phyloP scores from a whole-genome alignment of 306 rosid species.

The Lithocarpus polystachyus region DNA sequence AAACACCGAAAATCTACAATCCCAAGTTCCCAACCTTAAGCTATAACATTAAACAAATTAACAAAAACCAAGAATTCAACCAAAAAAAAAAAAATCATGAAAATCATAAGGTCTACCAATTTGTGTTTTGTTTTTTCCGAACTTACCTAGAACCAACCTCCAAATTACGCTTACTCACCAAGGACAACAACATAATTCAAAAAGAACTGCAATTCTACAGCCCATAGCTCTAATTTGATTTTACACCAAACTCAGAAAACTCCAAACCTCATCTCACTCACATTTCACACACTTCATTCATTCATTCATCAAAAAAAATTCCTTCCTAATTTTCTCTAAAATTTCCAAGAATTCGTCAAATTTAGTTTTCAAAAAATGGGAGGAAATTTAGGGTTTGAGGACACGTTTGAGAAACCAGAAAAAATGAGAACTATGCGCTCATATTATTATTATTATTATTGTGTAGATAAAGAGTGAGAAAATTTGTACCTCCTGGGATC shows the following conservation, averaged over 20 bases:
- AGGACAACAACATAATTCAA: constrained; percentile 96
- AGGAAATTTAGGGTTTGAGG: constrained; percentile 24
- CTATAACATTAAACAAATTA: no score
- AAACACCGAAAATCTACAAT: background rate
- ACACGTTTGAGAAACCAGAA: constrained; percentile 38
- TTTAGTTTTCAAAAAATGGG: constrained; percentile 19
- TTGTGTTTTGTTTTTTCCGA: no score
- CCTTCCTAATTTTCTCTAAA: no score
- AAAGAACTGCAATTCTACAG: constrained; percentile 46
- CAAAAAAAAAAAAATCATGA: background rate
- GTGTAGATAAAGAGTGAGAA: background rate
- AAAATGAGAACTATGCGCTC: background rate
- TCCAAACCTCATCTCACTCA: constrained; percentile 16
- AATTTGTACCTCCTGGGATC: constrained; percentile 44
- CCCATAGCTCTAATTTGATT: constrained; percentile 60
- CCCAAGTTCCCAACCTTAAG: background rate
- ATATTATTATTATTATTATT: no score
- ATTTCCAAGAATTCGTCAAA: constrained; percentile 32
- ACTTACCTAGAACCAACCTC: constrained; percentile 93
- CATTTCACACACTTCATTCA: constrained; percentile 29
- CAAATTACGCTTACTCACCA: constrained; percentile 87
- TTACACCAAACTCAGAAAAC: constrained; percentile 30
- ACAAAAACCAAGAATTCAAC: background rate
- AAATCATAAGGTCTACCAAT: background rate
- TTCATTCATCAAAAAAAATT: no score